phyloP scores from a whole-genome alignment of 2,329 filamentous ascomycete genomes.

The Clarireedia hainanense region DNA sequence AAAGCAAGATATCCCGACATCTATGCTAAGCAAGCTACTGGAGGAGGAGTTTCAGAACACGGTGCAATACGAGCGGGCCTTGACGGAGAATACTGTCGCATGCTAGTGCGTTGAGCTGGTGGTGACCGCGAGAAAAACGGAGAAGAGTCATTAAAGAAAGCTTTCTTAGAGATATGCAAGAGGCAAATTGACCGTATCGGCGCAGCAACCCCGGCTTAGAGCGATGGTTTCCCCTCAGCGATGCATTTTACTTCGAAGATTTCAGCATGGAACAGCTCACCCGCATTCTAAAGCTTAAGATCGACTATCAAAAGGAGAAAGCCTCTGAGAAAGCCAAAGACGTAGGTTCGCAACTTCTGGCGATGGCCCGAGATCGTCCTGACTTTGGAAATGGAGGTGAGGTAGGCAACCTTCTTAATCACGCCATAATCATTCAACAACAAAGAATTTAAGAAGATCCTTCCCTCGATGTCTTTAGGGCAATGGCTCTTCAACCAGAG shows the following conservation, averaged over 20 bases:
- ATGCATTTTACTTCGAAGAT: constrained; percentile 62
- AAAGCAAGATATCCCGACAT: too few relatives aligned
- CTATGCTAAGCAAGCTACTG: too few relatives aligned
- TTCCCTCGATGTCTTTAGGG: constrained; percentile 14
- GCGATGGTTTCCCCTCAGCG: constrained; percentile 55
- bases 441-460: too few relatives aligned
- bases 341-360: constrained; percentile 52
- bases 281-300: constrained; percentile 54
- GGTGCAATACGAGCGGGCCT: too few relatives aligned
- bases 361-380: constrained; percentile 50
- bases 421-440: constrained; percentile 34
- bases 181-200: too few relatives aligned
- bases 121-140: too few relatives aligned
- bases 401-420: constrained; percentile 59
- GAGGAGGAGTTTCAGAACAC: too few relatives aligned
- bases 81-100: too few relatives aligned
- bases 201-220: constrained; percentile 63
- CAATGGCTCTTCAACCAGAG: constrained; percentile 23
- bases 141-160: too few relatives aligned
- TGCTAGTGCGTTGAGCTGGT: too few relatives aligned
- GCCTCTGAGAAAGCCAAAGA: constrained; percentile 43
- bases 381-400: constrained; percentile 70
- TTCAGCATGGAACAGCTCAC: constrained; percentile 51
- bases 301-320: constrained; percentile 46
- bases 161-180: too few relatives aligned